Conservation (phyloP, 306 rosid genomes). For the Gleditsia sinensis region DNA sequence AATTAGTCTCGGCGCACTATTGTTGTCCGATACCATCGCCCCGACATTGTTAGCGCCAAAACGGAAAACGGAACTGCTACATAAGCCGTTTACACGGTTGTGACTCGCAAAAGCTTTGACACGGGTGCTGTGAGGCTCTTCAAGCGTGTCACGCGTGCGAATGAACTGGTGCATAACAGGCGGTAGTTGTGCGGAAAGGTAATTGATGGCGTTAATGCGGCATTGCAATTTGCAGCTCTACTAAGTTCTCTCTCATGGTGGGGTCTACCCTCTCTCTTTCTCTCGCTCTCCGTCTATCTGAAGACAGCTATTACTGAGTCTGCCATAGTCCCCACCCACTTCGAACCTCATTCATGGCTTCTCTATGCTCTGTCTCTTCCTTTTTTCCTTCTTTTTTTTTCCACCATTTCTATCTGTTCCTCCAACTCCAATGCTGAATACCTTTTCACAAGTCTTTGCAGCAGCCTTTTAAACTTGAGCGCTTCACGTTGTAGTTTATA, state of each 20-base stretch:
- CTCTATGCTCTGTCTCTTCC: conserved; percentile 36
- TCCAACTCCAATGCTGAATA: conserved; percentile 24
- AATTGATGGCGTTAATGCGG: conserved; percentile 68
- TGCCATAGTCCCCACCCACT: conserved; percentile 62
- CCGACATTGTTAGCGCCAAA: conserved; percentile 33
- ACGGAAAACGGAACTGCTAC: conserved; percentile 13
- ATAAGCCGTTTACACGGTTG: neutral
- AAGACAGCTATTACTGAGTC: conserved; percentile 67
- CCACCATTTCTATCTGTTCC: conserved; percentile 23
- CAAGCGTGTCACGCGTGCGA: conserved; percentile 43
- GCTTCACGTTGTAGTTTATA: no score
- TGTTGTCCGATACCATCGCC: conserved; percentile 36
- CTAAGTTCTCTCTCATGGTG: conserved; percentile 41
- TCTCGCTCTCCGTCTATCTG: conserved; percentile 21
- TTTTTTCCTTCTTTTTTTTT: conserved; percentile 22
- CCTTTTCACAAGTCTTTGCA: conserved; percentile 21
- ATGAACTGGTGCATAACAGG: neutral
- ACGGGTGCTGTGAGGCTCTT: neutral
- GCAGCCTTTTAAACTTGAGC: no score
- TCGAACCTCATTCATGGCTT: conserved; percentile 68
- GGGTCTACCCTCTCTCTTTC: conserved; percentile 42
- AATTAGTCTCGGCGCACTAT: neutral
- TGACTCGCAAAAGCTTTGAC: neutral
- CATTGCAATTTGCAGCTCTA: conserved; percentile 24
- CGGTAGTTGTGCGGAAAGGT: conserved; percentile 37